Evolutionary conservation across 75 land plant species (phyloP), one percentile per base, ranked within the genome.

Genomic region (Pinus tabuliformis): DNA sequence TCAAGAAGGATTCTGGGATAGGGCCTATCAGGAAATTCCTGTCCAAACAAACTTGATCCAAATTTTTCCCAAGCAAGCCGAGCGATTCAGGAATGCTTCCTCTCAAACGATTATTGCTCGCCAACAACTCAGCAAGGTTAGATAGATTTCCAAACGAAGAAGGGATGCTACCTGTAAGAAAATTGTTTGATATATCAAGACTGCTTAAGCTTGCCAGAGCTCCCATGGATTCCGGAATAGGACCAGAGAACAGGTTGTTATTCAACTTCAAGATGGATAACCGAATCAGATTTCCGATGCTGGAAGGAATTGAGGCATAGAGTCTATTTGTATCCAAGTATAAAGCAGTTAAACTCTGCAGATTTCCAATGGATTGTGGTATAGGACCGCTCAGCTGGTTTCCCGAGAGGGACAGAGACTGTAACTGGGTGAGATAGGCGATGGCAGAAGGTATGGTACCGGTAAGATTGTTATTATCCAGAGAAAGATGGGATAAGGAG

Each of bases 1-100:
- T 78, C 0, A 74, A 81, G 30, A 87, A 78, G 45, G 78, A 81
- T 1, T 57, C 75, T 0, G 89, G 89, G 71, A 84, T 81, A 33
- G 22, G 4, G 15, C 89, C 86, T 14, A 65, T 39, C 13, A 87
- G 71, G 0, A 59, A 13, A 45, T 87, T 87, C 63, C 73, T 57
- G 56, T 82, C 83, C 30, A 87, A 70, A 52, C 74, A 75, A 28
- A 86, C 75, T 21, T 62, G 77, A 15, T 4, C 6, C 20, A 87
- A 62, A 16, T 58, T 59, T 0, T 64, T 62, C 62, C 59, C 9
- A 2, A 85, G 76, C 15, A 60, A 26, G 2, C 81, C 73, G 18
- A 85, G 68, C 20, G 74, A 64, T 0, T 39, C 14, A 0, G 75
- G 75, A 57, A 73, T 54, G 8, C 20, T 57, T 5, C 26, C 75